Percentiles rank a stretch among this genome's conserved stretches.
Conservation (phyloP, 345 rosid genomes). For the Litchi chinensis region DNA sequence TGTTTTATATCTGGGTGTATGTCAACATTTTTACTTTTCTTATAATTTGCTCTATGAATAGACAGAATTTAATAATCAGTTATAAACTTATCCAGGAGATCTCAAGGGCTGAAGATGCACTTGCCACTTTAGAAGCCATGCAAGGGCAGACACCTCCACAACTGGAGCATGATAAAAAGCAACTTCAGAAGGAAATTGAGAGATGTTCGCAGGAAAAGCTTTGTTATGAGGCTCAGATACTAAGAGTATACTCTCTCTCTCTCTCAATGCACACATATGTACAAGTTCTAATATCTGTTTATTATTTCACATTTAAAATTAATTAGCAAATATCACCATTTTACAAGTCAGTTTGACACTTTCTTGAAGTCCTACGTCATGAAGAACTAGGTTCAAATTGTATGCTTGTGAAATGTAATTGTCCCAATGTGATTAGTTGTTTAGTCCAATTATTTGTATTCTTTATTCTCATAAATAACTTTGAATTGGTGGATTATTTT, state of each 20-base stretch:
- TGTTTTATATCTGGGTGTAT: constrained; percentile 9
- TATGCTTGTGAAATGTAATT: background rate
- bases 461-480: background rate
- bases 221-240: constrained; percentile 92
- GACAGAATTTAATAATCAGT: background rate
- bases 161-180: constrained; percentile 64
- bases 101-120: constrained; percentile 76
- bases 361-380: background rate
- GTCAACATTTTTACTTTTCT: constrained; percentile 2
- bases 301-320: background rate
- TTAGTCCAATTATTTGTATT: background rate
- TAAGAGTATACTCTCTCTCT: constrained; percentile 60
- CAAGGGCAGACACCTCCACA: constrained; percentile 72
- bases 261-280: background rate
- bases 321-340: constrained; percentile 2
- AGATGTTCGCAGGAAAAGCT: constrained; percentile 80
- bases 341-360: background rate
- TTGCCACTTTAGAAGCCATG: constrained; percentile 67
- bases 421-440: background rate
- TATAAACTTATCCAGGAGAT: constrained; percentile 58
- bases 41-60: background rate
- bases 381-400: background rate
- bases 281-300: background rate
- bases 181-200: constrained; percentile 83
- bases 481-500: background rate